phyloP scores from a whole-genome alignment of 2,329 filamentous ascomycete species.

The Neopestalotiopsis sp. region DNA sequence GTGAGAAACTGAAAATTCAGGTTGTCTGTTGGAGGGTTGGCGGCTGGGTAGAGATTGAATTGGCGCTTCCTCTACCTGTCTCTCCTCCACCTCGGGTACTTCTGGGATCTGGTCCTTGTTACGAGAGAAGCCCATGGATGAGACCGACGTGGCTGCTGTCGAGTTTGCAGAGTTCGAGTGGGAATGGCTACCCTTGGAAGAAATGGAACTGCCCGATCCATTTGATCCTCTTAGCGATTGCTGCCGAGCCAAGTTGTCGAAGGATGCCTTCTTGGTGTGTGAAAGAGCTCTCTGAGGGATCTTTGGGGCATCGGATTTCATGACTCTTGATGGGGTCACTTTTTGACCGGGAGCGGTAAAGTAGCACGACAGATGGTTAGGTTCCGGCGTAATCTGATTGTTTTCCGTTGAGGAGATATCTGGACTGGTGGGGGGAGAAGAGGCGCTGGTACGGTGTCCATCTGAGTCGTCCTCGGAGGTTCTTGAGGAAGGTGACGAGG shows the following conservation, averaged over 20 bases:
- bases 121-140: constrained; percentile 39
- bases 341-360: constrained; percentile 61
- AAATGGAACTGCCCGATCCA: constrained; percentile 57
- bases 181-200: constrained; percentile 61
- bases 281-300: constrained; percentile 82
- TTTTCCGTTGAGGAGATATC: constrained; percentile 64
- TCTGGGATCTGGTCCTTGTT: constrained; percentile 34
- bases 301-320: constrained; percentile 51
- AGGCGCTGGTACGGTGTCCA: constrained; percentile 58
- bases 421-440: constrained; percentile 72
- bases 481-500: constrained; percentile 56
- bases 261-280: constrained; percentile 84
- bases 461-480: constrained; percentile 76
- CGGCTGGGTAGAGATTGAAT: constrained; percentile 23
- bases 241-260: constrained; percentile 75
- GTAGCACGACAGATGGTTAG: constrained; percentile 73
- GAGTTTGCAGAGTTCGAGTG: constrained; percentile 64
- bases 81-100: constrained; percentile 35
- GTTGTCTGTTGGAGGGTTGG: constrained; percentile 32
- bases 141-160: constrained; percentile 55
- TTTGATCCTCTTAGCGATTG: constrained; percentile 55
- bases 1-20: constrained; percentile 38
- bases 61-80: constrained; percentile 37
- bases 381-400: constrained; percentile 61
- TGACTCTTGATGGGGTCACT: constrained; percentile 38